Evolutionary conservation across 169 alveolate species (phyloP), one percentile per base, ranked within the genome.

Genomic region (Plasmodium ovale): DNA sequence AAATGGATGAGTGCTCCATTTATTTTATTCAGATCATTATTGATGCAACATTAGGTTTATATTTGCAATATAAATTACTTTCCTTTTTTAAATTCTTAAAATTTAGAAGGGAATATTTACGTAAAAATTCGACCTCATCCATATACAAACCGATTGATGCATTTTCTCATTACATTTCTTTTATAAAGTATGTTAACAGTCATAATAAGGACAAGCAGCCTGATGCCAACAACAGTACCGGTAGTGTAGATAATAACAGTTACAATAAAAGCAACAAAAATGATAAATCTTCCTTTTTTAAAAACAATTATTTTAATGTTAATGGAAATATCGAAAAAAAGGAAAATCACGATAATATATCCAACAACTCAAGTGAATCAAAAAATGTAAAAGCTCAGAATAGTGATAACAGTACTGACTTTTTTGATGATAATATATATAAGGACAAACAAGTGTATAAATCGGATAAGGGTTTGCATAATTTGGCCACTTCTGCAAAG

Each of bases 31-130:
- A 93, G 21, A 92, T 91, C 3, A 74, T 94, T 42, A 90, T 94
- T 62, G 96, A 94, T 72, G 94, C 94, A 7, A 92, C 94, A 7
- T 39, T 94, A 2, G 96, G 96, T 9, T 62, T 94, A 39, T 94
- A 92, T 69, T 44, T 94, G 35, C 91, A 94, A 74, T 73, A 92
- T 47, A 87, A 60, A 37, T 64, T 94, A 84, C 60, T 84, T 67
- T 14, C 84, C 14, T 37, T 84, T 21, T 67, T 47, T 65, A 84
- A 84, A 47, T 54, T 68, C 29, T 19, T 79, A 14, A 79, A 64
- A 47, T 12, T 79, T 62, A 39, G 82, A 64, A 74, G 39, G 16
- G 47, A 56, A 3, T 68, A 68, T 68, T 70, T 84, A 19, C 19
- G 54, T 29, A 67, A 84, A 33, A 16, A 54, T 25, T 59, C 73